Base-by-base conservation (phyloP, 164 flowering plant species). In the Warburgia ugandensis region DNA sequence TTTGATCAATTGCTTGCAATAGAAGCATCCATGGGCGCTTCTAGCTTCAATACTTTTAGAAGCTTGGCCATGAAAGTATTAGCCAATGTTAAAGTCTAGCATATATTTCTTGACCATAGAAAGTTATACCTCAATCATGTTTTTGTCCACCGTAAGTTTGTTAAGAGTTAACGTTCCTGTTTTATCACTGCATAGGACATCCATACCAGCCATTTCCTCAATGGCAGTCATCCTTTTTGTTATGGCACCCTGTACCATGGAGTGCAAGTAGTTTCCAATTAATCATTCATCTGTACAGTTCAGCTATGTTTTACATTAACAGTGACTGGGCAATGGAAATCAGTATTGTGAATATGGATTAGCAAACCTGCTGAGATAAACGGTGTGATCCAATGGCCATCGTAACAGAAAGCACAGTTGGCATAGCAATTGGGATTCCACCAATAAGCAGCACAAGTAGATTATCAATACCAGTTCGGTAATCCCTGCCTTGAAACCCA, bases 381-480 rank as follows among this genome's bases (percentile, higher is more conserved):
- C 88, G 80, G 55, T 84, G 89, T 0, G 89, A 76, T 40, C 94
- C 94, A 45, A 84, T 80, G 8, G 86, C 94, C 88, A 84, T 79
- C 6, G 89, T 84, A 8, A 84, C 88, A 31, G 83, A 83, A 48
- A 83, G 79, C 60, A 83, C 85, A 25, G 92, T 84, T 8, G 89
- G 89, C 94, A 84, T 84, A 23, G 92, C 88, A 54, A 84, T 84
- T n/a, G 85, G 88, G 56, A 84, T 84, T 20, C 92, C 88, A 60
- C 92, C 92, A 69, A 84, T 81, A 19, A 81, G 79, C 16, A 81
- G 63, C 39, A 84, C 86, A 29, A 84, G 80, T 20, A 84, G 83
- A 55, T 72, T 79, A 54, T 84, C 86, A 13, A 84, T 75, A 29
- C 84, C 89, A 41, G 22, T 52, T 47, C 82, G 77, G 51, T 77